Evolutionary conservation across 1,284 basidiomycete genomes (phyloP).

Genomic region (Fomes fomentarius): DNA sequence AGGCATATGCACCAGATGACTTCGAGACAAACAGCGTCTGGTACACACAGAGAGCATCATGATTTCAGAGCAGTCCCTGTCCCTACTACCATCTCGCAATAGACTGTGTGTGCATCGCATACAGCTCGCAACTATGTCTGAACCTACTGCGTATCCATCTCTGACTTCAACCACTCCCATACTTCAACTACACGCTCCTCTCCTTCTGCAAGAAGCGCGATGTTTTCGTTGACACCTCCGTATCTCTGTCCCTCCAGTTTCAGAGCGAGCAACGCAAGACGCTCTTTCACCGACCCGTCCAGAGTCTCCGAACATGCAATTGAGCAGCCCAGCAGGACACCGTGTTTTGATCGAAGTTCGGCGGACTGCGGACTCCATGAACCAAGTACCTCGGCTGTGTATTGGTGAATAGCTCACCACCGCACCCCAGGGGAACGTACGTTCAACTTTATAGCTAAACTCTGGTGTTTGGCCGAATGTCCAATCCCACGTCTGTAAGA

Average conservation of each 20-base stretch:
- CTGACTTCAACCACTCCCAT: constrained; percentile 42
- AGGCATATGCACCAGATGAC: constrained; percentile 70
- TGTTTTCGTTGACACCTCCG: constrained; percentile 45
- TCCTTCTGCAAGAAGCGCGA: constrained; percentile 10
- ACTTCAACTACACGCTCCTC: constrained; percentile 36
- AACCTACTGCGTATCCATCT: constrained; percentile 36
- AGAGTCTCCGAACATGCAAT: constrained; percentile 35
- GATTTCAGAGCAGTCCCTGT: constrained; percentile 4
- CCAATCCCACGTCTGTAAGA: constrained; percentile 87
- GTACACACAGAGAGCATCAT: constrained; percentile 57
- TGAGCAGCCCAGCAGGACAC: constrained; percentile 56
- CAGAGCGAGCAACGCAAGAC: constrained; percentile 31
- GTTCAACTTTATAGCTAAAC: constrained; percentile 68
- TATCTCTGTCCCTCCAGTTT: constrained; percentile 48
- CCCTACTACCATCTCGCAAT: neutral
- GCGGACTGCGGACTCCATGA: constrained; percentile 51
- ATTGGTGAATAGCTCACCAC: no score
- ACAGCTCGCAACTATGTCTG: neutral
- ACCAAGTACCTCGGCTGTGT: no score
- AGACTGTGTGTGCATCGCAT: constrained; percentile 1
- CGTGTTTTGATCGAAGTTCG: constrained; percentile 61
- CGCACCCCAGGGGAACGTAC: constrained; percentile 61
- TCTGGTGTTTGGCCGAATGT: constrained; percentile 93
- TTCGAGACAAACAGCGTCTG: constrained; percentile 83
- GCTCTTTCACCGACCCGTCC: constrained; percentile 12